Base-by-base conservation (phyloP, 2,329 filamentous ascomycete genomes). In the Pseudogymnoascus sp. region DNA sequence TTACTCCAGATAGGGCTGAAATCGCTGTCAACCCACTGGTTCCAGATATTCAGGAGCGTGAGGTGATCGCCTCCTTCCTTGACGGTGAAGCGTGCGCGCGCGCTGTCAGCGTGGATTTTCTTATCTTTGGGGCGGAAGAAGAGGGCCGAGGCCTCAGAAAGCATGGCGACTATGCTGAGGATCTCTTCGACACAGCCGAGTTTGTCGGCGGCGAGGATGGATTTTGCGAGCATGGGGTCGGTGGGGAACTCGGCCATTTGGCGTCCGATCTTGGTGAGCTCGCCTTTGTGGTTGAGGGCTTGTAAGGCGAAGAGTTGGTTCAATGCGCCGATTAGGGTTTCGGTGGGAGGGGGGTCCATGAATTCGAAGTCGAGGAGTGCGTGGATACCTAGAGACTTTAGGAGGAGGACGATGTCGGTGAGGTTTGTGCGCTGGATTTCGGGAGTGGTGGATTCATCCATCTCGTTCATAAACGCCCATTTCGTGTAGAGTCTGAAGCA, bases 101-200 rank as follows among this genome's bases (percentile, higher is more conserved):
- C 95, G 65, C 89, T 91, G 74, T 99, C 93, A 11, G 95, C 95
- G 71, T 97, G 91, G 28, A 97, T 88, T 74, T 96, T 96, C 80
- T 97, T 97, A 77, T 99, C 93, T 73, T 97, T 96, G 18, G 95
- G 93, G 0, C 92, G 84, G 81, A 96, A 96, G 80, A 97, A 99
- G 4, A 99, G 83, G 0, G 92, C 88, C 3, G 88, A 91, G 1
- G 90, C 86, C 76, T 97, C 95, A 65, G 89, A 87, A 0, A 97
- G 83, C 90, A 97, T 96, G 43, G 93, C 87, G n/a, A 97, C 91
- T 59, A 97, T 91, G 0, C 90, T 92, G 14, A 99, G 79, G 0
- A 97, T 86, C 75, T 99, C 95, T 64, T 96, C 91, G 0, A 96
- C 91, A 69, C 93, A 97, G n/a, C 90, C 90, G 68, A 93, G 89